Percentiles rank a stretch among this genome's conserved stretches.
These are phyloP conservation scores for Coemansia sp. DNA, from an alignment of 192 early-diverging fungal genomes.

Conservation along the genomic window DNA sequence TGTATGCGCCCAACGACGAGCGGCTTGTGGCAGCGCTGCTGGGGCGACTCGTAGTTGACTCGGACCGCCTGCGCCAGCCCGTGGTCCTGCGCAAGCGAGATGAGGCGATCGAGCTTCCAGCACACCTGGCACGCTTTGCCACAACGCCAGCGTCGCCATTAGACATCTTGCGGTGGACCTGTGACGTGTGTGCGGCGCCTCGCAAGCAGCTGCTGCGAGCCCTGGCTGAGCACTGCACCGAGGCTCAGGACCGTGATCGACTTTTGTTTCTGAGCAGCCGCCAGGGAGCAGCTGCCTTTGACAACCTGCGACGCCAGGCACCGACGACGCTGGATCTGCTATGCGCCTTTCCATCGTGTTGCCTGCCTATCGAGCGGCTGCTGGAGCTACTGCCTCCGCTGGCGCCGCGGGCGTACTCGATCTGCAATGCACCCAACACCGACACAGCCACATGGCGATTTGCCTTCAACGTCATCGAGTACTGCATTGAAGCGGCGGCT, in stretches of 20 bases:
- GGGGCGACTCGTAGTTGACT: slow-evolving; percentile 54
- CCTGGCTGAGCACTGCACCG: slow-evolving; percentile 74
- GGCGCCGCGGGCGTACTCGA: slow-evolving; percentile 86
- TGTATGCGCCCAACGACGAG: slow-evolving; percentile 82
- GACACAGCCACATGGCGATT: slow-evolving; percentile 56
- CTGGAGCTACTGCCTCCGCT: slow-evolving; percentile 77
- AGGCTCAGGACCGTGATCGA: slow-evolving; percentile 67
- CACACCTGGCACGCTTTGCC: slow-evolving; percentile 24
- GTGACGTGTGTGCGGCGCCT: slow-evolving; percentile 71
- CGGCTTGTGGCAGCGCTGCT: slow-evolving; percentile 66
- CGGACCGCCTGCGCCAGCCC: slow-evolving; percentile 20
- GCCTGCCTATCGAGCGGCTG: slow-evolving; percentile 62
- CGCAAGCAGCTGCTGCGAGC: slow-evolving; percentile 80
- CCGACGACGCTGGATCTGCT: slow-evolving; percentile 83
- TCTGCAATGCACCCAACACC: slow-evolving; percentile 66
- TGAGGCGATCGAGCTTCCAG: slow-evolving; percentile 37
- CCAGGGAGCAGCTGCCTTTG: slow-evolving; percentile 67
- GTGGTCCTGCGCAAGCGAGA: slow-evolving; percentile 27
- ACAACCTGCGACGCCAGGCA: slow-evolving; percentile 60
- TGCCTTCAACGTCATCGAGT: slow-evolving; percentile 88
- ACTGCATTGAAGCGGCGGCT: slow-evolving; percentile 32
- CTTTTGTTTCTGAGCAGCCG: slow-evolving; percentile 78
- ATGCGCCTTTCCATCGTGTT: slow-evolving; percentile 70
- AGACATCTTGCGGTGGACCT: slow-evolving; percentile 69
- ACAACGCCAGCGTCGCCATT: slow-evolving; percentile 39